Percentiles rank a stretch among this genome's conserved stretches.
phyloP scores from a whole-genome alignment of 2,329 filamentous ascomycete genomes.

The Neofusicoccum sp. region DNA sequence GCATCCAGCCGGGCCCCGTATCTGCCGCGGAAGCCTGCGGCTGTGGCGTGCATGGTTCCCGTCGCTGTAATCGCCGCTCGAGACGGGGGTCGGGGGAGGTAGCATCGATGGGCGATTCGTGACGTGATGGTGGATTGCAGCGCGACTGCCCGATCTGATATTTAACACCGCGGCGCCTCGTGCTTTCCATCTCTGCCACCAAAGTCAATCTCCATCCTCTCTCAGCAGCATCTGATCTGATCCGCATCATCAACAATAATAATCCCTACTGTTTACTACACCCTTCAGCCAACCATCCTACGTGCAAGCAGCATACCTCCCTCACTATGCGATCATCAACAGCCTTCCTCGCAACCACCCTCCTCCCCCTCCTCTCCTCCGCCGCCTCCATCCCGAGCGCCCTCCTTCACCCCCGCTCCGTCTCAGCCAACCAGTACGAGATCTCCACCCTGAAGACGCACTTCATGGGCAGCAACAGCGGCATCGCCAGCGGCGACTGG shows the following conservation, averaged over 20 bases:
- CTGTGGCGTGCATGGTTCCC: background rate
- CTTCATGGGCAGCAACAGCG: constrained; percentile 32
- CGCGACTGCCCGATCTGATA: too few species aligned
- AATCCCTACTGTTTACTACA: background rate
- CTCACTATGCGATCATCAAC: background rate
- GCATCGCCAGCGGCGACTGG: constrained; percentile 31
- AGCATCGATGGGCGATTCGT: background rate
- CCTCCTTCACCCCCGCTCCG: background rate
- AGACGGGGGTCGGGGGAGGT: background rate
- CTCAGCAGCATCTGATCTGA: background rate
- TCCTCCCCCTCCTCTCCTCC: background rate
- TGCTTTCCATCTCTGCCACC: background rate
- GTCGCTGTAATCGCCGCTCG: background rate
- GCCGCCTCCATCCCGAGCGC: background rate
- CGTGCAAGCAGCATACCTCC: background rate
- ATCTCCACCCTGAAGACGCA: constrained; percentile 31
- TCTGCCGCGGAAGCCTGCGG: constrained; percentile 1
- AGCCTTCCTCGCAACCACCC: background rate
- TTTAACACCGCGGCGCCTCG: too few species aligned
- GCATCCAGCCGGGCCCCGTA: too few species aligned
- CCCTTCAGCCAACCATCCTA: background rate
- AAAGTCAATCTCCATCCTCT: background rate
- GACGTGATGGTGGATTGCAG: background rate
- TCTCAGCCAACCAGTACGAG: constrained; percentile 22
- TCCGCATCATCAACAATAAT: background rate